Percentiles rank a stretch among this genome's conserved stretches.
These are phyloP conservation scores for Peronospora tabacina DNA, from an alignment of 352 stramenopile genomes.

Conservation along the genomic window DNA sequence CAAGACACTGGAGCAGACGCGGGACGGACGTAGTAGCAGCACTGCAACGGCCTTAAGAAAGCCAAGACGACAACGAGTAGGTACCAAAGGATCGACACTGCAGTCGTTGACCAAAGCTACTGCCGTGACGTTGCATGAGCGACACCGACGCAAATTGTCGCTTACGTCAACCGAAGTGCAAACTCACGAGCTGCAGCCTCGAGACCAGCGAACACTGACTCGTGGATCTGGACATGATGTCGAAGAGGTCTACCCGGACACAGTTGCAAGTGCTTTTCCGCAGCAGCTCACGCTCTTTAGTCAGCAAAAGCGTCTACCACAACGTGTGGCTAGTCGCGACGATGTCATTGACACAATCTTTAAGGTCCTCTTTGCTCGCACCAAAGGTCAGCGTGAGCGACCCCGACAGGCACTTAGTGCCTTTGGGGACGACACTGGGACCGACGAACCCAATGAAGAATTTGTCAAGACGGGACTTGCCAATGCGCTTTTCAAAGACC, in stretches of 20 bases:
- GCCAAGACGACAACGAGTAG: conserved; percentile 47
- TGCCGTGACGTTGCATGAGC: conserved; percentile 15
- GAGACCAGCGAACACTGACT: conserved; percentile 6
- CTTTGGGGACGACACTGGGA: conserved; percentile 70
- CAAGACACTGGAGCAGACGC: conserved; percentile 13
- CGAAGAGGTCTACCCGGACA: conserved; percentile 64
- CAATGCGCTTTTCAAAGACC: conserved; percentile 68
- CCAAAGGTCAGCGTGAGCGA: conserved; percentile 21
- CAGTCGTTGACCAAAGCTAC: conserved; percentile 11
- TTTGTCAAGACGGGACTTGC: conserved; percentile 79
- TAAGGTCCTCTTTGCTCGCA: conserved; percentile 53
- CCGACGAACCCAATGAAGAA: conserved; percentile 74
- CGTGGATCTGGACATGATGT: conserved; percentile 30
- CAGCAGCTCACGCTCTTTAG: conserved; percentile 67
- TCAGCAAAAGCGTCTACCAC: conserved; percentile 73
- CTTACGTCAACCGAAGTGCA: conserved; percentile 22
- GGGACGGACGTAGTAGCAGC: not conserved
- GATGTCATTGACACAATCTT: conserved; percentile 82
- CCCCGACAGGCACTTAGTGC: conserved; percentile 39
- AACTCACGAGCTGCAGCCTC: not conserved
- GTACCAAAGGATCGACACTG: conserved; percentile 26
- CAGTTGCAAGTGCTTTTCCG: conserved; percentile 49
- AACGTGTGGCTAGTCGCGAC: conserved; percentile 61
- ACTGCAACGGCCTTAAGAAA: conserved; percentile 19
- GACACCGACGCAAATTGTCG: conserved; percentile 32